Base-by-base conservation (phyloP, 129 eudicot species). In the Flaveria trinervia region DNA sequence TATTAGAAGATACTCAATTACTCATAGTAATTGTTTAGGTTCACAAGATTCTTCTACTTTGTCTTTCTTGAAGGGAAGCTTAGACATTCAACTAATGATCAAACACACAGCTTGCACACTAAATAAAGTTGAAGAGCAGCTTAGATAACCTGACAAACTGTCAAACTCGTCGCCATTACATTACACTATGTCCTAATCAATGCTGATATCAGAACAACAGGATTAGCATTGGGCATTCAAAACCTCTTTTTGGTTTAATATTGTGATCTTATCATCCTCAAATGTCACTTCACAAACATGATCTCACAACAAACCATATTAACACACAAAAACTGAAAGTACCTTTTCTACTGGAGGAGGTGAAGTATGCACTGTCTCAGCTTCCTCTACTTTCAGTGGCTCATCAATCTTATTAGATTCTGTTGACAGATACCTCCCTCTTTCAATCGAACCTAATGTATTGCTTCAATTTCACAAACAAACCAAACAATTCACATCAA, bases 311-410 rank as follows among this genome's bases (percentile, higher is more conserved):
- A 20, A 43, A 26, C 69, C 8, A 68, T 3, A 69, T 16, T 44
- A 9, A 44, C 11, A 30, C 12, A 20, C 0, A 26, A 22, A 57
- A 56, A 4, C 67, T 62, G 28, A 2, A 48, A 51, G 54, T 75
- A 91, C 99, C 97, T 91, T 94, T 81, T 94, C 97, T n/a, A 89
- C 65, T 26, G 86, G 85, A 72, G 99, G 93, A 15, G 97, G 98
- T 17, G 97, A 84, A 25, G 86, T 56, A 60, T 87, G 46, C 36
- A 91, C 83, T 15, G 96, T 88, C 77, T 94, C 95, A 23, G 97
- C 93, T 83, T 94, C 97, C 75, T 91, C 92, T 51, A 86, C 90
- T 76, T 85, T 87, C 33, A 79, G 76, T 12, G 86, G 80, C 76
- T 86, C 94, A 65, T 83, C 90, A 57, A 80, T 71, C 82, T 82